A percentile compares a stretch with the other conserved stretches of the same genome.
Conservation (phyloP, 345 rosid species). For the Jatropha curcas region DNA sequence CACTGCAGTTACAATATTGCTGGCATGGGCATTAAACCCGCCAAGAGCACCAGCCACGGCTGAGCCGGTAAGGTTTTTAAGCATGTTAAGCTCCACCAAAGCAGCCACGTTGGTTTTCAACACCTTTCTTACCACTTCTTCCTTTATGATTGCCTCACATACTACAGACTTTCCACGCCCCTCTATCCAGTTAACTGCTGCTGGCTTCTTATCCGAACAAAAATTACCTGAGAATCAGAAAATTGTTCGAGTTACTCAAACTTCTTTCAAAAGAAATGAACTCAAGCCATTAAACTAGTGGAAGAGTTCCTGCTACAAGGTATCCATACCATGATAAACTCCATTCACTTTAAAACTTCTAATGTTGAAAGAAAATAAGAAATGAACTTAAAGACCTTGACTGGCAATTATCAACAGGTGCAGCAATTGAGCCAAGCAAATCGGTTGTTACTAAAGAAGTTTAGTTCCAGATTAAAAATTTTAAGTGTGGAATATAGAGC, state of each 20-base stretch:
- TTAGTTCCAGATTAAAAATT: too few species aligned
- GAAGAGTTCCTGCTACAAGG: too few species aligned
- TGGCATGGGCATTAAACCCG: slow-evolving; percentile 12
- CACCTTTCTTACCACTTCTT: slow-evolving; percentile 6
- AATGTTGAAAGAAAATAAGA: too few species aligned
- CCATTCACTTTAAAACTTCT: too few species aligned
- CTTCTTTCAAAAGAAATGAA: background rate
- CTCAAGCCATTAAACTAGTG: too few species aligned
- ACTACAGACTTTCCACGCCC: slow-evolving; percentile 48
- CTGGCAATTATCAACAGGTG: too few species aligned
- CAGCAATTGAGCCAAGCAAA: background rate
- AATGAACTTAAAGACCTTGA: too few species aligned
- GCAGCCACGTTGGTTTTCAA: slow-evolving; percentile 7
- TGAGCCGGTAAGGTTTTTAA: slow-evolving; percentile 9
- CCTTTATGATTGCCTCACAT: slow-evolving; percentile 17
- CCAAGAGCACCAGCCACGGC: slow-evolving; percentile 10
- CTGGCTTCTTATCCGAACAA: slow-evolving; percentile 38
- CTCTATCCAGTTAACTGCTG: slow-evolving; percentile 46
- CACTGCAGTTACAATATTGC: slow-evolving; percentile 12
- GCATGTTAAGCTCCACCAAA: slow-evolving; percentile 11
- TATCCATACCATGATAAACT: too few species aligned
- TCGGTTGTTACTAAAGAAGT: background rate
- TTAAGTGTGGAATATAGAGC: too few species aligned
- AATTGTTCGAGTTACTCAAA: background rate
- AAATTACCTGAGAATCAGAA: slow-evolving; percentile 13